Evolutionary conservation across 306 rosid species (phyloP).

Genomic region (Malus fusca): DNA sequence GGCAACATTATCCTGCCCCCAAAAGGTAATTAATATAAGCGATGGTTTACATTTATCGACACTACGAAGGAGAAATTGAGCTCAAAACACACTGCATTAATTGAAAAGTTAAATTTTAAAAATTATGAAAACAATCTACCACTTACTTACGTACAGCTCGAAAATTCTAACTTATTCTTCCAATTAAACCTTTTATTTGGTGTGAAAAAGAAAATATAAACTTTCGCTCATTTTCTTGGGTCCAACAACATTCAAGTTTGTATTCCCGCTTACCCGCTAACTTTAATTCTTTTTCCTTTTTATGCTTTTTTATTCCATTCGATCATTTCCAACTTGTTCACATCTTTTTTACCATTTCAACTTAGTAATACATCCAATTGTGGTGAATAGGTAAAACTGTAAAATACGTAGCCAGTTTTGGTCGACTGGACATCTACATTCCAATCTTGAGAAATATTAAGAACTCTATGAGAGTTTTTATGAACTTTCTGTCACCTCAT

Average conservation of each 20-base stretch:
- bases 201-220: not conserved
- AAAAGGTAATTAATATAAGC: not conserved
- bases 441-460: no score
- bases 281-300: not conserved
- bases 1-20: slow-evolving; percentile 30
- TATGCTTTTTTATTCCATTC: not conserved
- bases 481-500: no score
- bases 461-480: no score
- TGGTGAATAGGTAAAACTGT: not conserved
- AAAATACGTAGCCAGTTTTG: not conserved
- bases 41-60: no score
- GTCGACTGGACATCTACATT: not conserved
- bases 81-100: no score
- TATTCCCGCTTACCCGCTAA: slow-evolving; percentile 16
- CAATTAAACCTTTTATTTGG: not conserved
- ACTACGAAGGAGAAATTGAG: no score
- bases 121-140: no score
- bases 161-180: not conserved
- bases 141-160: not conserved
- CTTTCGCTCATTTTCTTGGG: not conserved
- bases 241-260: slow-evolving; percentile 11
- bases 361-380: not conserved
- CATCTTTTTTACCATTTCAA: not conserved
- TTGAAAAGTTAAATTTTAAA: no score
- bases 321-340: not conserved